Conservation (phyloP, 2,329 filamentous ascomycete species). For the Penicillium olsonii region DNA sequence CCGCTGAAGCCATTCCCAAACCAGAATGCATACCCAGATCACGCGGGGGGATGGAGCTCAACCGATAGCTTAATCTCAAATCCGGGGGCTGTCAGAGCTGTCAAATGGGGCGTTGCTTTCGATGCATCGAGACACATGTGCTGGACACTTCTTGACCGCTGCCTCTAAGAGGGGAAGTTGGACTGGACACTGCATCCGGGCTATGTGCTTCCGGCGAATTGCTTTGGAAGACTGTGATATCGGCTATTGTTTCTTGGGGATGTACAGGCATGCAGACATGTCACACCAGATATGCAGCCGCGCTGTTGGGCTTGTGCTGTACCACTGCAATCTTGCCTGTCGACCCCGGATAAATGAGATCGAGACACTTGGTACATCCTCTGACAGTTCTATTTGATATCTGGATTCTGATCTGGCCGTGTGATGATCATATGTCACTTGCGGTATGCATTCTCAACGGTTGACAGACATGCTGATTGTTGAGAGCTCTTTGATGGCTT, state of each 20-base stretch:
- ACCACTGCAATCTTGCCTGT: neutral
- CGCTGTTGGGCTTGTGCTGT: neutral
- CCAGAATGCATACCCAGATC: neutral
- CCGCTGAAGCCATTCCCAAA: neutral
- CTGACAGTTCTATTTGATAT: neutral
- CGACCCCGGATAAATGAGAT: neutral
- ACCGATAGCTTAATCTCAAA: neutral
- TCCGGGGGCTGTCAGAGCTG: neutral
- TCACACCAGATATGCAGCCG: constrained; percentile 3
- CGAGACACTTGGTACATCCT: neutral
- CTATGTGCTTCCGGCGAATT: neutral
- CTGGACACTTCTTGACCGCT: constrained; percentile 8
- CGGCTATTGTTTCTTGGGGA: neutral
- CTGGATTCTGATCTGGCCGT: neutral
- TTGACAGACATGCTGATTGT: neutral
- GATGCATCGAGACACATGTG: constrained; percentile 2
- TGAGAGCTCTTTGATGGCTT: neutral
- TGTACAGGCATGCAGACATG: neutral
- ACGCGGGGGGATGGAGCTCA: neutral
- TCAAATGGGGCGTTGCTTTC: constrained; percentile 2
- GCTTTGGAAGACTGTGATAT: neutral
- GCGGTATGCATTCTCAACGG: neutral
- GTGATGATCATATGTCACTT: neutral
- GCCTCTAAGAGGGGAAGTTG: neutral
- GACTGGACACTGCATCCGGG: neutral